These are phyloP conservation scores for Albatrellus sp. DNA, from an alignment of 1,284 basidiomycete genomes.

Conservation along the genomic window DNA sequence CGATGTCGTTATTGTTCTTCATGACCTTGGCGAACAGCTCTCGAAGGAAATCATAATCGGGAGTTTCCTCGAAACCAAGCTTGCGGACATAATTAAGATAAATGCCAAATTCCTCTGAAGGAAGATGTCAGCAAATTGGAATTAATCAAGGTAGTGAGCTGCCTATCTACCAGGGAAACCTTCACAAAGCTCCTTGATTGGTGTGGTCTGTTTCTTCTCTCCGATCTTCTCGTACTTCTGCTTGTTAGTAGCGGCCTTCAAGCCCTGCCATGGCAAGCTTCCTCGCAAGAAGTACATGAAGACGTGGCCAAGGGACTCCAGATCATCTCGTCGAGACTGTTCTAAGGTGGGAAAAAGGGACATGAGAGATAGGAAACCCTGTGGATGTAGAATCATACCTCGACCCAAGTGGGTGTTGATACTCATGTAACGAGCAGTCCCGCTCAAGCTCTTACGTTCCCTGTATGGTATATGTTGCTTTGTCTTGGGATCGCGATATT, in stretches of 20 bases:
- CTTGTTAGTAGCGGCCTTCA: conserved; percentile 95
- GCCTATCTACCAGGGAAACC: conserved; percentile 68
- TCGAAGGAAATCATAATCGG: conserved; percentile 91
- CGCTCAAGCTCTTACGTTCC: conserved; percentile 85
- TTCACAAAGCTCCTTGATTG: conserved; percentile 89
- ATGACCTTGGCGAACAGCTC: conserved; percentile 88
- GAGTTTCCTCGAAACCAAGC: conserved; percentile 87
- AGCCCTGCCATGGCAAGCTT: conserved; percentile 89
- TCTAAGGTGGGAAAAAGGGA: conserved; percentile 26
- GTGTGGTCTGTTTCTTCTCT: conserved; percentile 96
- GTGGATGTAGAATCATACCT: conserved; percentile 28
- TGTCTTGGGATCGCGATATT: conserved; percentile 93
- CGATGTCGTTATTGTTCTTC: conserved; percentile 78
- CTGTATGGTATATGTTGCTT: conserved; percentile 96
- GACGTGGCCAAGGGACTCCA: conserved; percentile 92
- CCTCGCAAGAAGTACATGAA: conserved; percentile 97
- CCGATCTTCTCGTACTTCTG: conserved; percentile 99
- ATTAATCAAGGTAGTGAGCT: conserved; percentile 5
- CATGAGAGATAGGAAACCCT: no score
- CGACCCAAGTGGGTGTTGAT: conserved; percentile 95
- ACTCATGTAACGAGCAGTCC: conserved; percentile 93
- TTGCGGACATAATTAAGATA: conserved; percentile 85
- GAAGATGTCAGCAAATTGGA: conserved; percentile 4
- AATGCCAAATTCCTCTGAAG: conserved; percentile 74
- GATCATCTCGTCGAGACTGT: conserved; percentile 89